phyloP scores from a whole-genome alignment of 768 basidiomycete species.

The Termitomyces heimii region DNA sequence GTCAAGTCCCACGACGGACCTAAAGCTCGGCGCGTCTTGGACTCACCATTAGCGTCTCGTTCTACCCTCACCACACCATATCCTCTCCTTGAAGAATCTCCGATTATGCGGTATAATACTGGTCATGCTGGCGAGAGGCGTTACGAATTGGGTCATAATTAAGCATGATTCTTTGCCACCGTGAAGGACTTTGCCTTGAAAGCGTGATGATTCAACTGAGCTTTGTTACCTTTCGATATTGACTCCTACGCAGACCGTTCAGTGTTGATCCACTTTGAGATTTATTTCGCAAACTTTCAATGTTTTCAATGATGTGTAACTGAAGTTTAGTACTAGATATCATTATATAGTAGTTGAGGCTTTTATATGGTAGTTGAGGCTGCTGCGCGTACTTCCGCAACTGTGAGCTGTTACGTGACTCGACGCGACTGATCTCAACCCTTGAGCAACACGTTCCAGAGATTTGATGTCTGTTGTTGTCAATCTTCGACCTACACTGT shows the following conservation, averaged over 20 bases:
- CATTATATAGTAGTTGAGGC: neutral
- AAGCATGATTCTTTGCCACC: neutral
- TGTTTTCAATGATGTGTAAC: too few species aligned
- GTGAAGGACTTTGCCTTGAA: too few species aligned
- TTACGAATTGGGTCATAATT: constrained; percentile 1
- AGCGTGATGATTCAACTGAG: neutral
- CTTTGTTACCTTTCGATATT: neutral
- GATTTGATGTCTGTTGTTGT: too few species aligned
- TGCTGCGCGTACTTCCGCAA: neutral
- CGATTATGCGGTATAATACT: constrained; percentile 23
- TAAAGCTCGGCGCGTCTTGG: constrained; percentile 25
- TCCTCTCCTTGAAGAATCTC: constrained; percentile 27
- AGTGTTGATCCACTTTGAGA: neutral
- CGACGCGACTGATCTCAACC: neutral
- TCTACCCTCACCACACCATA: constrained; percentile 9
- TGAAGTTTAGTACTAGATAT: neutral
- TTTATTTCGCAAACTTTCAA: neutral
- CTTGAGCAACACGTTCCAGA: neutral
- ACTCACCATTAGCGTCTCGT: constrained; percentile 25
- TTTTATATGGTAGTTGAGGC: neutral
- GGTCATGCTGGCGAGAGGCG: constrained; percentile 9
- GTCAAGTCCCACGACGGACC: constrained; percentile 25
- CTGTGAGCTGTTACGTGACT: neutral
- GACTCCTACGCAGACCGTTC: neutral
- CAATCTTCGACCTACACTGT: neutral